phyloP scores from a whole-genome alignment of 495 filamentous ascomycete species.

The Penicillium daleae region DNA sequence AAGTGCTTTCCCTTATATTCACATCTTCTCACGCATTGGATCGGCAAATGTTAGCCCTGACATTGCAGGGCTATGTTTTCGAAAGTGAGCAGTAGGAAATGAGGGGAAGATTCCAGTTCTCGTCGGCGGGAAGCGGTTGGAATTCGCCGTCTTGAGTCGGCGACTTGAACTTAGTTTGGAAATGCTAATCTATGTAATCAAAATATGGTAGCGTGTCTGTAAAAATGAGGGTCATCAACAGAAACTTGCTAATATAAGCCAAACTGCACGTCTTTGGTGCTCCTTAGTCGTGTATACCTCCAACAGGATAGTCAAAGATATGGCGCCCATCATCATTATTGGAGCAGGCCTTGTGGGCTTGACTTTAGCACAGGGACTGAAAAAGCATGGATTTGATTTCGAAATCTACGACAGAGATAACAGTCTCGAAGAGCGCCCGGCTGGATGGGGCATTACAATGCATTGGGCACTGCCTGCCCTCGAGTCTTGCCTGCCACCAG shows the following conservation, averaged over 20 bases:
- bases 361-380: constrained; percentile 26
- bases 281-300: not conserved
- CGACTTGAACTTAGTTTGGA: not conserved
- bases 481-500: not conserved
- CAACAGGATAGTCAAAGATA: not conserved
- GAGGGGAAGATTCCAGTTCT: not conserved
- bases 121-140: not conserved
- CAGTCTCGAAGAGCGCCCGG: constrained; percentile 8
- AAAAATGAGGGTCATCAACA: not conserved
- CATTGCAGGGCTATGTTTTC: not conserved
- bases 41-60: not conserved
- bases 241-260: not conserved
- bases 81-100: not conserved
- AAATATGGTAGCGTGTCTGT: not conserved
- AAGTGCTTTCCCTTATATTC: not conserved
- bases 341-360: constrained; percentile 31
- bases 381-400: constrained; percentile 20
- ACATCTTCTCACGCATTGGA: not conserved
- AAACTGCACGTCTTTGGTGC: not conserved
- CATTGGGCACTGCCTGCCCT: constrained; percentile 4
- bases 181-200: not conserved
- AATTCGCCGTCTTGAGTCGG: not conserved
- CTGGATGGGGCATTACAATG: constrained; percentile 10
- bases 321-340: constrained; percentile 17
- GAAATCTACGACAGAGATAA: constrained; percentile 28